Evolutionary conservation across 768 basidiomycete species (phyloP).

Genomic region (Phanerochaete carnosa): DNA sequence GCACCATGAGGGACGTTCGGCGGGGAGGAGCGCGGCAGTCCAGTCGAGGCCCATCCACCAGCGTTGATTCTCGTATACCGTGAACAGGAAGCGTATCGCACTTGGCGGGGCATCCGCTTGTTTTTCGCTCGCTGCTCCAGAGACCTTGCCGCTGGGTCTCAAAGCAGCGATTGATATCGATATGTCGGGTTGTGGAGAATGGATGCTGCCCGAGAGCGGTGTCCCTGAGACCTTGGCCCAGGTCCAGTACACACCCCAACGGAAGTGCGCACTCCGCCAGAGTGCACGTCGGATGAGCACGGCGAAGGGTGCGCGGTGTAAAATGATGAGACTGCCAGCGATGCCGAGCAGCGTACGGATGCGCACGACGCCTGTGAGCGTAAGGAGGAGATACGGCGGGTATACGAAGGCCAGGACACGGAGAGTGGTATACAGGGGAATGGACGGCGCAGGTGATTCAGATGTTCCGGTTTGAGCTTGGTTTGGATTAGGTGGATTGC

Average conservation of each 20-base stretch:
- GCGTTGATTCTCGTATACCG: slow-evolving; percentile 90
- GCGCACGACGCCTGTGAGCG: slow-evolving; percentile 60
- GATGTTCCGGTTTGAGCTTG: not conserved
- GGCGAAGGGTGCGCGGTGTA: slow-evolving; percentile 69
- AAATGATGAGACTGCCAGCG: slow-evolving; percentile 53
- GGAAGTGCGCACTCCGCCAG: slow-evolving; percentile 63
- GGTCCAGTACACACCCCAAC: slow-evolving; percentile 54
- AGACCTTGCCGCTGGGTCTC: slow-evolving; percentile 13
- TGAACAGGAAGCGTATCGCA: slow-evolving; percentile 76
- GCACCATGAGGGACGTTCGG: slow-evolving; percentile 90
- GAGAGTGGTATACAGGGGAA: slow-evolving; percentile 37
- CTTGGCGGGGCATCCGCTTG: not conserved
- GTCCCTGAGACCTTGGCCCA: slow-evolving; percentile 53
- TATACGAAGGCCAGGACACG: slow-evolving; percentile 57
- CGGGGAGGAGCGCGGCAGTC: slow-evolving; percentile 88
- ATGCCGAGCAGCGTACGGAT: slow-evolving; percentile 59
- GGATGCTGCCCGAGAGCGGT: slow-evolving; percentile 37
- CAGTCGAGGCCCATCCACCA: slow-evolving; percentile 99
- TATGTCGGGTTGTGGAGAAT: slow-evolving; percentile 30
- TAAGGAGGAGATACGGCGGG: slow-evolving; percentile 51
- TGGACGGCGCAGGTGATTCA: slow-evolving; percentile 21
- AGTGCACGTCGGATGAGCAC: slow-evolving; percentile 50
- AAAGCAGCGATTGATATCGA: slow-evolving; percentile 18
- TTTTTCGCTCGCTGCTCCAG: not conserved
- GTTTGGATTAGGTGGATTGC: not conserved